These are phyloP conservation scores for Tetradesmus lagerheimii DNA, from an alignment of 139 green algal genomes.

Conservation along the genomic window DNA sequence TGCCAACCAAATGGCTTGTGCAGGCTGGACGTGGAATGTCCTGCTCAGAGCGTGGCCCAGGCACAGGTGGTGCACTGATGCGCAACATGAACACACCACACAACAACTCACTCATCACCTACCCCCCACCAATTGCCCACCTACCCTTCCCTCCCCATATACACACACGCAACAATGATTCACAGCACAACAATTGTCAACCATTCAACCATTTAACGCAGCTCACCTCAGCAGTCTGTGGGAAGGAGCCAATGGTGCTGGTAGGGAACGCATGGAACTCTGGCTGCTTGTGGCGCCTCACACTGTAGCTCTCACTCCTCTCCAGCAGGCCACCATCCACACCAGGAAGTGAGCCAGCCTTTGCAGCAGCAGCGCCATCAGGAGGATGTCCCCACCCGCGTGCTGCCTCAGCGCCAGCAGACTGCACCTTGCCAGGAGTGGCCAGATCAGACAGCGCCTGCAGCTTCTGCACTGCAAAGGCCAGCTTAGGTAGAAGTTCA, in stretches of 20 bases:
- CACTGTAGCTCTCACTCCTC: slow-evolving; percentile 64
- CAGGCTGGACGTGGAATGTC: slow-evolving; percentile 20
- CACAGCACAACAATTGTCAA: slow-evolving; percentile 39
- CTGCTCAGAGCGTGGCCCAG: slow-evolving; percentile 29
- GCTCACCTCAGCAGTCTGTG: slow-evolving; percentile 80
- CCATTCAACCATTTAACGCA: too few relatives aligned
- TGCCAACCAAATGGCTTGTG: background rate
- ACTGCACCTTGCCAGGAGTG: background rate
- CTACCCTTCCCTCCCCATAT: background rate
- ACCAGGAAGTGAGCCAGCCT: slow-evolving; percentile 18
- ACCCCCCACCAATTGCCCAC: background rate
- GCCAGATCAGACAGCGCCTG: slow-evolving; percentile 61
- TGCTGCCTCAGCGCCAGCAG: background rate
- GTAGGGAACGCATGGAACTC: slow-evolving; percentile 82
- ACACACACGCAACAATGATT: background rate
- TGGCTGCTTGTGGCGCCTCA: slow-evolving; percentile 61
- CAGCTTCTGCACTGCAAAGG: slow-evolving; percentile 91
- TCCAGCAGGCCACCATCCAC: slow-evolving; percentile 54
- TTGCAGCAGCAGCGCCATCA: slow-evolving; percentile 21
- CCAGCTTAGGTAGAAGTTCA: slow-evolving; percentile 62
- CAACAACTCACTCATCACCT: background rate
- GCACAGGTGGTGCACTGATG: background rate
- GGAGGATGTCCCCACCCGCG: slow-evolving; percentile 19
- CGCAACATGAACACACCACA: background rate
- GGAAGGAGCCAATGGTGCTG: slow-evolving; percentile 93